These are phyloP conservation scores for Casuarina equisetifolia DNA, from an alignment of 306 rosid species.

Conservation along the genomic window DNA sequence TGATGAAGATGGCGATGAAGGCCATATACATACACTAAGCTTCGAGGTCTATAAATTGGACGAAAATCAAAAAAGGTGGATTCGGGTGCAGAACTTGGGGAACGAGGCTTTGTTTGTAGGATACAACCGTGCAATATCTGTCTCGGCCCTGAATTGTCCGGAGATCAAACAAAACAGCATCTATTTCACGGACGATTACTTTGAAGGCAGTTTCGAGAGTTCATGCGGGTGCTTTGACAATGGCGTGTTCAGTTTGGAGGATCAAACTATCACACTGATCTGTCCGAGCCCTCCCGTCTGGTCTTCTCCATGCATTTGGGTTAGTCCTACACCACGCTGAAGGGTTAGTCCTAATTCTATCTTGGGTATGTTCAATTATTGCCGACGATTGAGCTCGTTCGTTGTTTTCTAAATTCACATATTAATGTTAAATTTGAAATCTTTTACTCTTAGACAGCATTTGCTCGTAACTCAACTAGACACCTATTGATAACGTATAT, in stretches of 20 bases:
- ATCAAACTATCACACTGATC: neutral
- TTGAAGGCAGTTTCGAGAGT: conserved; percentile 7
- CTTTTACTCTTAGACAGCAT: too few relatives aligned
- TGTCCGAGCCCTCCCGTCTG: neutral
- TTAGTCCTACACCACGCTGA: neutral
- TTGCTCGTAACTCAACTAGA: too few relatives aligned
- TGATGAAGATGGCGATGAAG: neutral
- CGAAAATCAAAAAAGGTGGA: neutral
- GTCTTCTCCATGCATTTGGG: conserved; percentile 5
- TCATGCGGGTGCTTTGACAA: conserved; percentile 1
- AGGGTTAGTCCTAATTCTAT: neutral
- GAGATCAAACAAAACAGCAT: conserved; percentile 5
- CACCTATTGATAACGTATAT: too few relatives aligned
- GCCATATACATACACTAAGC: neutral
- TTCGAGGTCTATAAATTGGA: conserved; percentile 5
- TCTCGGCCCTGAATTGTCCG: conserved; percentile 5
- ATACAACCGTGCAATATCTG: neutral
- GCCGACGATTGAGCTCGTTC: too few relatives aligned
- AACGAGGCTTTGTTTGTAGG: neutral
- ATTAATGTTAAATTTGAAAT: too few relatives aligned
- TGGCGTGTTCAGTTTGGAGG: neutral
- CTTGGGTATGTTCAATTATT: too few relatives aligned
- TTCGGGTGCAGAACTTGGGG: neutral
- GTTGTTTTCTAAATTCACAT: too few relatives aligned
- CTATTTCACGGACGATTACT: neutral